Evolutionary conservation across 352 stramenopile genomes (phyloP).

Genomic region (Pythium biforme): DNA sequence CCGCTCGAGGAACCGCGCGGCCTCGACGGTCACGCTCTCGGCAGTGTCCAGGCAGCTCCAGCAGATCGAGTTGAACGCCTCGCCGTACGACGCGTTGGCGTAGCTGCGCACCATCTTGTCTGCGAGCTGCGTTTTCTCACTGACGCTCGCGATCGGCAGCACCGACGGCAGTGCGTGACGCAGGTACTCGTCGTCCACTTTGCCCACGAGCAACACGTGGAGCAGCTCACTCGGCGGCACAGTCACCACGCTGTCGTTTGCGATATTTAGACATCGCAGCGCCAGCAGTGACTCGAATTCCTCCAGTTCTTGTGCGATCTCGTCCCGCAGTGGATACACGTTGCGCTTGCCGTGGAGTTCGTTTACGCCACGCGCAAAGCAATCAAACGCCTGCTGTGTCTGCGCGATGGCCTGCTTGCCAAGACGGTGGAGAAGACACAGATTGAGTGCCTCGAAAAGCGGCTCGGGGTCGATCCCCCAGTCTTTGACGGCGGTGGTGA

Average conservation of each 20-base stretch:
- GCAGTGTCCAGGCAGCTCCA: conserved; percentile 68
- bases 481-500: conserved; percentile 66
- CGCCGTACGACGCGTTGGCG: conserved; percentile 48
- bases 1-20: conserved; percentile 55
- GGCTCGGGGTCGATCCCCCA: conserved; percentile 64
- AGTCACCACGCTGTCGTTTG: conserved; percentile 36
- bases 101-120: conserved; percentile 52
- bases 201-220: conserved; percentile 49
- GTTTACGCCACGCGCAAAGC: conserved; percentile 54
- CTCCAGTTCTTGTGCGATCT: conserved; percentile 69
- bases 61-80: conserved; percentile 64
- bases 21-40: conserved; percentile 66
- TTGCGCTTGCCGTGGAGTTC: conserved; percentile 47
- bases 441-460: conserved; percentile 66
- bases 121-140: conserved; percentile 54
- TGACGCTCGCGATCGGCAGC: conserved; percentile 54
- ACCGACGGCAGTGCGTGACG: conserved; percentile 57
- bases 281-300: conserved; percentile 64
- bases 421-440: conserved; percentile 51
- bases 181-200: conserved; percentile 56
- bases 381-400: conserved; percentile 54
- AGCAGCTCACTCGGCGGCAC: conserved; percentile 58
- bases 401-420: conserved; percentile 39
- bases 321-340: conserved; percentile 51
- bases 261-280: conserved; percentile 60